Evolutionary conservation across 768 basidiomycete genomes (phyloP), one percentile per base, ranked within the genome.

Genomic region (Epithele typhae): DNA sequence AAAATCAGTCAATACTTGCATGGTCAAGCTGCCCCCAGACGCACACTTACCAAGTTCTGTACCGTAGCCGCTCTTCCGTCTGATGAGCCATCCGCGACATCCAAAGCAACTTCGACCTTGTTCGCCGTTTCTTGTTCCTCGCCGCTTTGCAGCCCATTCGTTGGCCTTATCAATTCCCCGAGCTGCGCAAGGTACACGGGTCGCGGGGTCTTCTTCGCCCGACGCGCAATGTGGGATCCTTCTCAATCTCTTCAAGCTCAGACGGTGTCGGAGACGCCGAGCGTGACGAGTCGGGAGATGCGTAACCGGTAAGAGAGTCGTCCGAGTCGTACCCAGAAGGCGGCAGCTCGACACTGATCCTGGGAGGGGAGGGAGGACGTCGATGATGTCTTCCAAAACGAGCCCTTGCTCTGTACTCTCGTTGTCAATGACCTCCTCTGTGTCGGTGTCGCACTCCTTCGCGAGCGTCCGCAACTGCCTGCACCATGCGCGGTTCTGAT

Each of bases 121-220:
- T 91, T 84, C 0, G 84, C 87, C 50, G 88, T 80, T 30, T 81
- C 76, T 10, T 76, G 72, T 32, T 78, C 79, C 41, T 84, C 74
- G 17, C 74, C 74, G 25, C 72, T 64, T 46, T 74, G 68, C 35
- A 73, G 58, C 2, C 72, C 70, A n/a, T 73, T 75, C 12, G 74
- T 76, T 15, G 75, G 74, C 25, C 84, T 77, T n/a, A 98, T 68
- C 57, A 96, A 69, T 40, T 80, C 79, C 4, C 82, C 82, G 4
- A 99, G 72, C 59, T 97, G 93, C 7, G 77, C 77, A 11, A 98
- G 79, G 63, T 97, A 99, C 8, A 98, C 89, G 0, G 96, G 96
- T 15, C 82, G 76, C n/a, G 74, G 60, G 12, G 87, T 72, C 56
- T 84, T 91, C 66, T 82, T 84, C 25, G 66, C 6, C 81, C 82